These are phyloP conservation scores for Tricholoma flavovirens DNA, from an alignment of 768 basidiomycete species.

Conservation along the genomic window DNA sequence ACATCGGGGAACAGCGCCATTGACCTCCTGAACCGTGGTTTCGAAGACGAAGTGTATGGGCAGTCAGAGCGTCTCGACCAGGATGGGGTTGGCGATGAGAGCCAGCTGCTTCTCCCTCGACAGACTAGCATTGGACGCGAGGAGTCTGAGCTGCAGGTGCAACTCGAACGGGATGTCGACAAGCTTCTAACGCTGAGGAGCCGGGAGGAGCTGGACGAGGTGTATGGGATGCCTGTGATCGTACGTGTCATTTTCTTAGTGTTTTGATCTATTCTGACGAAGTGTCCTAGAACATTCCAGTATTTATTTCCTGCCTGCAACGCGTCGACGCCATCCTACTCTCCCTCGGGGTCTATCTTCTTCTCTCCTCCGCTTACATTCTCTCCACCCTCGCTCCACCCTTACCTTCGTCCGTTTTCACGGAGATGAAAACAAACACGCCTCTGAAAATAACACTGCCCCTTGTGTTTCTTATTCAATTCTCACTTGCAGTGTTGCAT, in stretches of 20 bases:
- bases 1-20: constrained; percentile 1
- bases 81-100: constrained; percentile 25
- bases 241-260: constrained; percentile 38
- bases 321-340: constrained; percentile 69
- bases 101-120: constrained; percentile 25
- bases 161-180: constrained; percentile 64
- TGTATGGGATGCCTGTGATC: constrained; percentile 76
- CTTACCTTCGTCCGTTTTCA: constrained; percentile 11
- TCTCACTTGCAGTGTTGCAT: constrained; percentile 55
- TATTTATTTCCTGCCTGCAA: constrained; percentile 73
- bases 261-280: constrained; percentile 5
- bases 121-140: constrained; percentile 5
- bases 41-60: constrained; percentile 14
- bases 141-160: constrained; percentile 17
- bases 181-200: constrained; percentile 55
- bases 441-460: constrained; percentile 37
- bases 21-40: constrained; percentile 12
- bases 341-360: constrained; percentile 59
- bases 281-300: constrained; percentile 57
- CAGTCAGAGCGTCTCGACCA: not conserved
- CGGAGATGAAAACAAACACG: constrained; percentile 23
- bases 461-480: constrained; percentile 42
- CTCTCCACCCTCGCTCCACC: constrained; percentile 41
- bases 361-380: constrained; percentile 58
- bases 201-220: constrained; percentile 71